Conservation (phyloP, 352 stramenopile species). For the Phytopythium ostracodes region DNA sequence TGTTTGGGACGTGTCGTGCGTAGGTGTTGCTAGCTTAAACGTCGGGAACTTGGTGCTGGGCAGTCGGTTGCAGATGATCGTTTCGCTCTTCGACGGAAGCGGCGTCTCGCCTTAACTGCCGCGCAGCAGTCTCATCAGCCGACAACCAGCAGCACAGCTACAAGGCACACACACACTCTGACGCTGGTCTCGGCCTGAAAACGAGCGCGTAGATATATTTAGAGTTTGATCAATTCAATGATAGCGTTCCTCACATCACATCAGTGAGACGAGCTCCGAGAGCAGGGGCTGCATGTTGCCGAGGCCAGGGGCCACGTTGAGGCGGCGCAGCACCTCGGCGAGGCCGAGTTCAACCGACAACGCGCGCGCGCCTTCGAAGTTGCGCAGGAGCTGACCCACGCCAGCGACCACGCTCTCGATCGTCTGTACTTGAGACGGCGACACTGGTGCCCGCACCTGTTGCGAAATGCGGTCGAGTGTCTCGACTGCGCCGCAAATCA, state of each 20-base stretch:
- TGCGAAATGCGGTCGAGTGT: constrained; percentile 49
- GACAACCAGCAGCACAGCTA: neutral
- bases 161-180: neutral
- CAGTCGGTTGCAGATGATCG: neutral
- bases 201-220: neutral
- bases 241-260: constrained; percentile 18
- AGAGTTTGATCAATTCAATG: neutral
- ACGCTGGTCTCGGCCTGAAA: neutral
- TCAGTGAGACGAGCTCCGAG: constrained; percentile 56
- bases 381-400: constrained; percentile 56
- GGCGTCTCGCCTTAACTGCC: neutral
- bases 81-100: neutral
- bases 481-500: constrained; percentile 67
- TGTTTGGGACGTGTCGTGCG: neutral
- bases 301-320: constrained; percentile 40
- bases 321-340: constrained; percentile 50
- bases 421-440: constrained; percentile 30
- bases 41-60: neutral
- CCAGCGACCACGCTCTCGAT: constrained; percentile 63
- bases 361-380: constrained; percentile 53
- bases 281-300: constrained; percentile 46
- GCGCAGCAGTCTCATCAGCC: neutral
- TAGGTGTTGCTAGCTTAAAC: neutral
- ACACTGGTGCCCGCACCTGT: constrained; percentile 6
- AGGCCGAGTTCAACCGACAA: constrained; percentile 64